These are phyloP conservation scores for Hawksworthiomyces lignivorus DNA, from an alignment of 2,329 filamentous ascomycete genomes.

Conservation along the genomic window DNA sequence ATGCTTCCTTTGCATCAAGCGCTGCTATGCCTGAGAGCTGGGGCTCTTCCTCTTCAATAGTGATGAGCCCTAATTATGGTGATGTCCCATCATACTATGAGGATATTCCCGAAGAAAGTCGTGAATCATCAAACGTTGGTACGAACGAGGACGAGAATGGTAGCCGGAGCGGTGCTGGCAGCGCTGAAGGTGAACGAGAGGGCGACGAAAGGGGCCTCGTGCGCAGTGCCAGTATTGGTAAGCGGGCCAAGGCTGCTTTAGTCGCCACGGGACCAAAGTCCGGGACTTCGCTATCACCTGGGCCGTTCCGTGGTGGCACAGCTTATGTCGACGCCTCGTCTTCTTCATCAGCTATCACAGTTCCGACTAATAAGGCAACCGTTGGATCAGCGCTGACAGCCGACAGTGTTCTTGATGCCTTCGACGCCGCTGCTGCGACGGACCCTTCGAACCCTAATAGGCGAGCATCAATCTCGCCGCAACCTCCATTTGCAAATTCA, in stretches of 20 bases:
- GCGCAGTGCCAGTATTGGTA: constrained; percentile 53
- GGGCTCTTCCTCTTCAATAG: constrained; percentile 40
- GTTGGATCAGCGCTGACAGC: constrained; percentile 28
- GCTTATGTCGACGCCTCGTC: constrained; percentile 39
- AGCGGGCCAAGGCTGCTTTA: constrained; percentile 50
- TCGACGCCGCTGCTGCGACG: constrained; percentile 39
- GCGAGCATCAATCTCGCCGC: constrained; percentile 16
- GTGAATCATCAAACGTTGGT: constrained; percentile 34
- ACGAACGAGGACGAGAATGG: constrained; percentile 40
- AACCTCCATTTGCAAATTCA: constrained; percentile 16
- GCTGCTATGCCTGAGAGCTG: constrained; percentile 64
- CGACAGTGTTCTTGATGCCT: constrained; percentile 42
- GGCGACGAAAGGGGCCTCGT: constrained; percentile 51
- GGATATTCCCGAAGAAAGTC: constrained; percentile 39
- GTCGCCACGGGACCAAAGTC: constrained; percentile 34
- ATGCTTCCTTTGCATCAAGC: constrained; percentile 63
- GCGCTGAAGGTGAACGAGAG: constrained; percentile 41
- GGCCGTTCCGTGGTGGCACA: constrained; percentile 36
- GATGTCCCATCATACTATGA: constrained; percentile 39
- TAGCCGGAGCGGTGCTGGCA: not conserved
- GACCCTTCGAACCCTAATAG: constrained; percentile 28
- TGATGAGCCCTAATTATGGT: constrained; percentile 35
- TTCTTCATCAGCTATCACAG: constrained; percentile 37
- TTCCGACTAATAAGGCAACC: constrained; percentile 20
- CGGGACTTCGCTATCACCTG: constrained; percentile 18